Base-by-base conservation (phyloP, 163 green algal species). In the Chloroidium sp. region DNA sequence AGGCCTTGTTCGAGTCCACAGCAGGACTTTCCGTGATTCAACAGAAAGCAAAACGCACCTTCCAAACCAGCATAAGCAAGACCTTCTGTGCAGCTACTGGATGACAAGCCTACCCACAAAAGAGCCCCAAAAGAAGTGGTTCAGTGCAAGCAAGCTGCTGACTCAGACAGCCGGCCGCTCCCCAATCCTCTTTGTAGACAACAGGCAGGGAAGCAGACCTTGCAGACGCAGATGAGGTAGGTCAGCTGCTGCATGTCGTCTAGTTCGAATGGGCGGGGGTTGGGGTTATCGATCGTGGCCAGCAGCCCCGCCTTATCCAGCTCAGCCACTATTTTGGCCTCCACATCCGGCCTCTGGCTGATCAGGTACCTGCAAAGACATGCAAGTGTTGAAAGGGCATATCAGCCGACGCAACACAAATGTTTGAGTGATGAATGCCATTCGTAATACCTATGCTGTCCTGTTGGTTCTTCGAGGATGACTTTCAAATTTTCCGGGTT, bases 281-380 rank as follows among this genome's bases (percentile, higher is more conserved):
- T 10, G 3, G 81, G 81, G 59, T 64, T 59, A 64, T 80, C 62
- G 0, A 72, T 62, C 0, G 76, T 83, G 1, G 82, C 89, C 67
- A 89, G 80, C 78, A 93, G 82, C 1, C 87, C 88, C 13, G 82
- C n/a, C 3, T n/a, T 72, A 0, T 80, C 79, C 82, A 92, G 85
- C 82, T 91, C 88, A 8, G 60, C 64, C 1, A 82, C 79, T 12
- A 92, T 1, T 36, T 59, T 59, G 2, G 76, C 68, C 85, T 93
- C 83, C 1, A 91, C 90, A 0, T 91, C 84, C 2, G 89, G 89
- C 77, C 95, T 87, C n/a, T 89, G 86, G 8, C 84, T 86, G 74
- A 97, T 81, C 81, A 89, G 86, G 84, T 93, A 95, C 76, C 75
- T 77, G 80, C 62, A 62, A n/a, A 36, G 36, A 36, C 36, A 36